phyloP scores from a whole-genome alignment of 2,329 filamentous ascomycete genomes.

The Trichoderma sp. region DNA sequence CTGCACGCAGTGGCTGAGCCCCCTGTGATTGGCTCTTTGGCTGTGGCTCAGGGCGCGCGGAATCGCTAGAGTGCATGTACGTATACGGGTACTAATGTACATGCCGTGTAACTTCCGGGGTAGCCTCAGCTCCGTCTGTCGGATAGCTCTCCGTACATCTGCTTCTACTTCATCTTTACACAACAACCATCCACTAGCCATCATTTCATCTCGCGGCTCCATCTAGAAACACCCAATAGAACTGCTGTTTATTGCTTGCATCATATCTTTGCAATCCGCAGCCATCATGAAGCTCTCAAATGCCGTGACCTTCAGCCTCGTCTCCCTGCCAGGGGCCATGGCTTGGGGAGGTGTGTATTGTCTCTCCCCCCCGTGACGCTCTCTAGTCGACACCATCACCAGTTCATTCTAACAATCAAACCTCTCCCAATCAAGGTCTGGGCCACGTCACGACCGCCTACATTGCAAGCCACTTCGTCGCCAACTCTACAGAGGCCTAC shows the following conservation, averaged over 20 bases:
- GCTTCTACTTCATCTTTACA: not conserved
- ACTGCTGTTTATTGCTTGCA: not conserved
- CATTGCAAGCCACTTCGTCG: slow-evolving; percentile 58
- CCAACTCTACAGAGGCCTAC: slow-evolving; percentile 51
- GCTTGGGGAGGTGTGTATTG: slow-evolving; percentile 43
- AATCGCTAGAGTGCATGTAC: too few species aligned
- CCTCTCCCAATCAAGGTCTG: slow-evolving; percentile 42
- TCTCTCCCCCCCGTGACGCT: not conserved
- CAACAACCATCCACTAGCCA: not conserved
- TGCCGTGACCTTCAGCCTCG: slow-evolving; percentile 31
- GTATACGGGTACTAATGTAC: too few species aligned
- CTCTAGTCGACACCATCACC: not conserved
- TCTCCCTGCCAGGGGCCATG: slow-evolving; percentile 33
- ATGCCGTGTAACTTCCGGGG: not conserved
- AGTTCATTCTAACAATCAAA: not conserved
- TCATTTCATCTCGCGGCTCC: not conserved
- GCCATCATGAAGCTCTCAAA: slow-evolving; percentile 34
- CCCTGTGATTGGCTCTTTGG: slow-evolving; percentile 1
- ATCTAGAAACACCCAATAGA: not conserved
- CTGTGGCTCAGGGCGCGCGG: not conserved
- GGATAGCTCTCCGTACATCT: not conserved
- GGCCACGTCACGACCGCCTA: slow-evolving; percentile 66
- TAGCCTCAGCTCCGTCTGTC: not conserved
- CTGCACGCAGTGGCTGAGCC: slow-evolving; percentile 1
- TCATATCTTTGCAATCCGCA: not conserved